phyloP scores from a whole-genome alignment of 805 yeast genomes.

The Saccharomycopsis babjevae region DNA sequence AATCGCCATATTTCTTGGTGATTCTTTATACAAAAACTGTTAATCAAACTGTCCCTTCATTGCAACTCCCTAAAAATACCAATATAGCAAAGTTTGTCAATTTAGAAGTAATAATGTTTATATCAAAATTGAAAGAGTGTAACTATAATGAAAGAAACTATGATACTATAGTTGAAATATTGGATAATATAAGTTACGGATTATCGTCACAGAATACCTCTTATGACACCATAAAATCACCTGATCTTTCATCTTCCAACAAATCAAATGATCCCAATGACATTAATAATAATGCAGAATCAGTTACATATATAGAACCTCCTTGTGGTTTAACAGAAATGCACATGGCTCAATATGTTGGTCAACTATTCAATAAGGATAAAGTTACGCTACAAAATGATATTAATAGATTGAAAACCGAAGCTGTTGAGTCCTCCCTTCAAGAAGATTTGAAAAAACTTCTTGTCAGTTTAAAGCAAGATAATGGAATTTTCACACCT shows the following conservation, averaged over 20 bases:
- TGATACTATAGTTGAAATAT: not conserved
- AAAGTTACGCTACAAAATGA: conserved; percentile 44
- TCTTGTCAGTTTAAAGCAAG: conserved; percentile 21
- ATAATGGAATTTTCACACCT: conserved; percentile 24
- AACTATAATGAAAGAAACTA: not conserved
- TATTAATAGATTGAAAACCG: conserved; percentile 32
- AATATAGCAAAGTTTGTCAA: not conserved
- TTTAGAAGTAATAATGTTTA: not conserved
- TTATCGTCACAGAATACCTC: not conserved
- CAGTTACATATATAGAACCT: conserved; percentile 31
- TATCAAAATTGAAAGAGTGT: not conserved
- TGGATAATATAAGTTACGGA: not conserved
- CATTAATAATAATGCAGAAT: conserved; percentile 21
- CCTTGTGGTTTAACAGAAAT: conserved; percentile 47
- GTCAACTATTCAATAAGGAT: conserved; percentile 40
- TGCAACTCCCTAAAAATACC: not conserved
- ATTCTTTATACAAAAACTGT: not conserved
- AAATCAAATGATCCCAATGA: conserved; percentile 25
- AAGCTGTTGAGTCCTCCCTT: conserved; percentile 28
- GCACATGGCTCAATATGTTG: conserved; percentile 39
- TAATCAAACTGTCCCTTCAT: not conserved
- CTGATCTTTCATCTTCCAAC: conserved; percentile 12
- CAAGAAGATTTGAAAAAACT: conserved; percentile 25
- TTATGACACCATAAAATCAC: not conserved
- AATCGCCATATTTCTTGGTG: not conserved